Conservation (phyloP, 2,329 filamentous ascomycete species). For the Microdochium paspali region DNA sequence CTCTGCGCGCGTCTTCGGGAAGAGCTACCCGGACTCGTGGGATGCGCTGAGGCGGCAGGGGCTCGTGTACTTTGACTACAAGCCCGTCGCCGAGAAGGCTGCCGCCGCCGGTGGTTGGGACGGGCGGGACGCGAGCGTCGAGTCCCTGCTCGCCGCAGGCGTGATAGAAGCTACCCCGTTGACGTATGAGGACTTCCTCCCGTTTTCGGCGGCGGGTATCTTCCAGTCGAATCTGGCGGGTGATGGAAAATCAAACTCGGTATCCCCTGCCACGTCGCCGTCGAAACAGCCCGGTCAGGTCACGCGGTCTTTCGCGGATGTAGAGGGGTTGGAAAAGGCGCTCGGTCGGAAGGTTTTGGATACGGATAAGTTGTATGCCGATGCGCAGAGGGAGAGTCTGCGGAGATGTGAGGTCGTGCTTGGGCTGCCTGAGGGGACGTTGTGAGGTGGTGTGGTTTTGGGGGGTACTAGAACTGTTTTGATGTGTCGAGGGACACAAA, state of each 20-base stretch:
- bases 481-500: too few species aligned
- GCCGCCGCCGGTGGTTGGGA: too few species aligned
- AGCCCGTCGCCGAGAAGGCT: not conserved
- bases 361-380: constrained; percentile 6
- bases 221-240: constrained; percentile 28
- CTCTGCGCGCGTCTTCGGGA: constrained; percentile 12
- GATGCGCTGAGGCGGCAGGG: constrained; percentile 20
- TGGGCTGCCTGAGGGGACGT: not conserved
- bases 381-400: not conserved
- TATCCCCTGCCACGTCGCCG: constrained; percentile 13
- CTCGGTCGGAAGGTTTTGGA: constrained; percentile 3
- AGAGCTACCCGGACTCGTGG: constrained; percentile 32
- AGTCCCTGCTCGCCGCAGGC: constrained; percentile 20
- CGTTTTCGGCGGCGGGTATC: constrained; percentile 41
- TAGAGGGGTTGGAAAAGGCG: constrained; percentile 7
- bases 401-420: not conserved
- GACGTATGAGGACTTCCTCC: constrained; percentile 45
- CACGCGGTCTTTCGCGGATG: constrained; percentile 1
- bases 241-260: not conserved
- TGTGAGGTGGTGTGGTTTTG: too few species aligned
- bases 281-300: constrained; percentile 1
- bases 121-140: constrained; percentile 7
- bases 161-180: constrained; percentile 29
- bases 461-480: too few species aligned
- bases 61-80: constrained; percentile 30